Evolutionary conservation across 1,139 yeast species (phyloP), one percentile per base, ranked within the genome.

Genomic region (Lodderomyces jiufengensis): DNA sequence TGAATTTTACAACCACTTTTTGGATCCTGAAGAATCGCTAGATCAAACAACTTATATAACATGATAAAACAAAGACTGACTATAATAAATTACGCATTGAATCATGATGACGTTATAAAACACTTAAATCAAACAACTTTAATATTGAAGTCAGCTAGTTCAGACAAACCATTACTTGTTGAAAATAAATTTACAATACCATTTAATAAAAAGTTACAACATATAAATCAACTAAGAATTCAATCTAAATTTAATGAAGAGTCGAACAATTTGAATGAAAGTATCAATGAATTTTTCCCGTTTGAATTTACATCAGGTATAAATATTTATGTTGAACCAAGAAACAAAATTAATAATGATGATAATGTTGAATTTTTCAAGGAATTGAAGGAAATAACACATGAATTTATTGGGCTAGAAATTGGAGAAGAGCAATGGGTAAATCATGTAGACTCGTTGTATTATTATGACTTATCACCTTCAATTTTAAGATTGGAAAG

Each of bases 41-140:
- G n/a, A n/a, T n/a, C n/a, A n/a, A n/a, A n/a, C 20, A 18, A 18
- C 20, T 18, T 7, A 5, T 7, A 5, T 5, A 18, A 5, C 7
- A 18, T 18, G 20, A 46, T 45, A 46, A 62, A 58, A 46, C 70
- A 66, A 36, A 52, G 73, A 47, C 50, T 58, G 20, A 63, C 73
- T 11, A 42, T 64, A 20, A 48, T 54, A 45, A 65, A 64, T 42
- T 63, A 60, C 3, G 31, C 46, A 9, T 46, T 49, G 2, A 33
- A 51, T 15, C 52, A 52, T 31, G 65, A 63, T 39, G 61, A 54
- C 25, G 36, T 60, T 7, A 50, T 66, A 10, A 37, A 48, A 9
- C 27, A 41, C 9, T 44, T 52, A 12, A 43, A 48, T 29, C 28
- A 42, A 9, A 46, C 50, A 2, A 42, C 42, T 24, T 33, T 57